These are phyloP conservation scores for Chenopodium album DNA, from an alignment of 148 eudicot species.

Conservation along the genomic window DNA sequence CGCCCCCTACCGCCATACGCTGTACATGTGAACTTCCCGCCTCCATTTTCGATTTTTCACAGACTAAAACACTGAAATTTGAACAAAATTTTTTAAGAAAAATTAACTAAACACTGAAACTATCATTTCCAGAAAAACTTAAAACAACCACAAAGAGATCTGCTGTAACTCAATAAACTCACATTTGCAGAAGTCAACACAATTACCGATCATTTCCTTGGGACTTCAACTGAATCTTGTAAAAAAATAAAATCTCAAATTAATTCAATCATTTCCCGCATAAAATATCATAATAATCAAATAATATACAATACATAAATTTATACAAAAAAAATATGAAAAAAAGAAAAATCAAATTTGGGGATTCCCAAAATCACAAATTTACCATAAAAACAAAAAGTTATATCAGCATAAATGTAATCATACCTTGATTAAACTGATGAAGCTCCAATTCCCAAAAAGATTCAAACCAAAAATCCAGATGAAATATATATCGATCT, in stretches of 20 bases:
- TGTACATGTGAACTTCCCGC: not conserved
- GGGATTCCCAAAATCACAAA: not conserved
- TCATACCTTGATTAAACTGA: slow-evolving; percentile 5
- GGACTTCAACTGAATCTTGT: slow-evolving; percentile 16
- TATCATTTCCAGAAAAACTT: not conserved
- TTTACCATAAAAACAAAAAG: not conserved
- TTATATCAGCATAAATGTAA: not conserved
- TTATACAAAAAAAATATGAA: not conserved
- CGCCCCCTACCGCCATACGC: no score
- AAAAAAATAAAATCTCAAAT: slow-evolving; percentile 4
- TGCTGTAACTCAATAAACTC: slow-evolving; percentile 3
- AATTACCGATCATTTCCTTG: slow-evolving; percentile 8
- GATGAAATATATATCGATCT: slow-evolving; percentile 1
- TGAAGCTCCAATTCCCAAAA: not conserved
- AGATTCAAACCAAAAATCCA: not conserved
- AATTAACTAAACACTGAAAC: not conserved
- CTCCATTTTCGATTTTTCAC: not conserved
- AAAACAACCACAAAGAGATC: not conserved
- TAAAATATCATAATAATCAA: not conserved
- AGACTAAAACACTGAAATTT: not conserved
- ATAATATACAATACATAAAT: no score
- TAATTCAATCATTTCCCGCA: not conserved
- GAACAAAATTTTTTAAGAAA: not conserved
- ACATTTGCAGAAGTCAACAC: slow-evolving; percentile 7
- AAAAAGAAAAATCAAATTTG: not conserved